Evolutionary conservation across 345 rosid genomes (phyloP).

Genomic region (Reutealis trisperma): DNA sequence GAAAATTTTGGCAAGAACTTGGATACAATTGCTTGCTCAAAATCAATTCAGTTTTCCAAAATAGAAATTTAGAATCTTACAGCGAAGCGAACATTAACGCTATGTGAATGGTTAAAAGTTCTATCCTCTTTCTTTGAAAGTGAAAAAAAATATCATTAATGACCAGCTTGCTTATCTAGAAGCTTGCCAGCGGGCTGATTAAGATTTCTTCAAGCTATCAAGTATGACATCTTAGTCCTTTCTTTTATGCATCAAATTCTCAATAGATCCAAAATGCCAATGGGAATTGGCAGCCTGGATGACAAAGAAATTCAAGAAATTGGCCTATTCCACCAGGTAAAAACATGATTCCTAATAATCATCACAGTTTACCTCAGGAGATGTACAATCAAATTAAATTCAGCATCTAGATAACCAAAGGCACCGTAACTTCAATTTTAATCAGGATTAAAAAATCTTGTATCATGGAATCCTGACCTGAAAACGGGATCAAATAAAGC

Average conservation of each 20-base stretch:
- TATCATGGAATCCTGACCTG: background rate
- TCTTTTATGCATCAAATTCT: background rate
- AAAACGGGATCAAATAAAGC: no score
- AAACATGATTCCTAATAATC: background rate
- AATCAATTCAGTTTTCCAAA: background rate
- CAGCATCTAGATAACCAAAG: slow-evolving; percentile 6
- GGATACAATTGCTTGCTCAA: background rate
- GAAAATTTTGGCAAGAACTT: background rate
- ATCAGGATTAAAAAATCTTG: background rate
- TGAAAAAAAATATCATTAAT: slow-evolving; percentile 9
- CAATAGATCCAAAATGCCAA: background rate
- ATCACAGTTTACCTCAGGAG: slow-evolving; percentile 2
- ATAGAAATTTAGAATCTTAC: slow-evolving; percentile 1
- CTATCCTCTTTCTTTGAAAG: background rate
- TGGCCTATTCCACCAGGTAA: background rate
- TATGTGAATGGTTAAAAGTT: slow-evolving; percentile 3
- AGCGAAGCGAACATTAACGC: no score
- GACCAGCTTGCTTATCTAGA: slow-evolving; percentile 17
- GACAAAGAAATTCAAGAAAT: slow-evolving; percentile 7
- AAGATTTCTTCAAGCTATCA: background rate
- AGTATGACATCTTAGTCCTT: background rate
- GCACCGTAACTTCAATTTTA: slow-evolving; percentile 3
- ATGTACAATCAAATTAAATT: background rate
- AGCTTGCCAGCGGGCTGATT: slow-evolving; percentile 14
- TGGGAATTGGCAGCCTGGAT: slow-evolving; percentile 7